Evolutionary conservation across 2,329 filamentous ascomycete genomes (phyloP).

Genomic region (Beauveria sp.): DNA sequence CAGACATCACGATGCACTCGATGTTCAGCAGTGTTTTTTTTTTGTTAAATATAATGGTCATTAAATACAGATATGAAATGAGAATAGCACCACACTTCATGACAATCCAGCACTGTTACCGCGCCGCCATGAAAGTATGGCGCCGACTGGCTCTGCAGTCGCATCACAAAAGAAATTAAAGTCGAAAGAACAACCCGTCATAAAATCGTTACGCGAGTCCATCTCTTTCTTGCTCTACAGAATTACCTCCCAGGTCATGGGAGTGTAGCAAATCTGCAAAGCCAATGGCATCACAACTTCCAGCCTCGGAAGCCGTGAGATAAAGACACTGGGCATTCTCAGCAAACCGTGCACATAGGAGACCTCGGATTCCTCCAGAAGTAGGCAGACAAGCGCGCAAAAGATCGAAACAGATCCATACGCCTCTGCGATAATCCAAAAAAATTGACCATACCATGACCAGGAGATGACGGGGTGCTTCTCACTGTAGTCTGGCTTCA

Average conservation of each 20-base stretch:
- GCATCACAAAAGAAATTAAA: slow-evolving; percentile 1
- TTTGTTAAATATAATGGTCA: background rate
- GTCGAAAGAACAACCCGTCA: background rate
- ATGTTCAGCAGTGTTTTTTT: no score
- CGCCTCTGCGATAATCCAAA: slow-evolving; percentile 5
- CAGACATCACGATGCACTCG: no score
- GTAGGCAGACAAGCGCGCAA: background rate
- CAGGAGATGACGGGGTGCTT: background rate
- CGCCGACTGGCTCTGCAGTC: background rate
- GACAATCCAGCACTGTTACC: slow-evolving; percentile 7
- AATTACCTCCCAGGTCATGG: background rate
- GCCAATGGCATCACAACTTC: background rate
- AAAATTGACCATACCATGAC: slow-evolving; percentile 1
- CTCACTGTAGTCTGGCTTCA: slow-evolving; percentile 3
- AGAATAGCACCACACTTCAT: slow-evolving; percentile 2
- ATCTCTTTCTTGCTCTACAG: background rate
- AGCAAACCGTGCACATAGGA: slow-evolving; percentile 11
- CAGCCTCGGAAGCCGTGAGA: slow-evolving; percentile 6
- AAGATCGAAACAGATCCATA: background rate
- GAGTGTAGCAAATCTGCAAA: background rate
- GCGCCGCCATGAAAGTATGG: slow-evolving; percentile 1
- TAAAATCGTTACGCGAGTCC: background rate
- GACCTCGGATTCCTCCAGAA: slow-evolving; percentile 11
- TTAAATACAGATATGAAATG: slow-evolving; percentile 1
- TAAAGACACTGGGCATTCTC: slow-evolving; percentile 10